Evolutionary conservation across 2,329 filamentous ascomycete species (phyloP).

Genomic region (Fusarium pseudograminearum): DNA sequence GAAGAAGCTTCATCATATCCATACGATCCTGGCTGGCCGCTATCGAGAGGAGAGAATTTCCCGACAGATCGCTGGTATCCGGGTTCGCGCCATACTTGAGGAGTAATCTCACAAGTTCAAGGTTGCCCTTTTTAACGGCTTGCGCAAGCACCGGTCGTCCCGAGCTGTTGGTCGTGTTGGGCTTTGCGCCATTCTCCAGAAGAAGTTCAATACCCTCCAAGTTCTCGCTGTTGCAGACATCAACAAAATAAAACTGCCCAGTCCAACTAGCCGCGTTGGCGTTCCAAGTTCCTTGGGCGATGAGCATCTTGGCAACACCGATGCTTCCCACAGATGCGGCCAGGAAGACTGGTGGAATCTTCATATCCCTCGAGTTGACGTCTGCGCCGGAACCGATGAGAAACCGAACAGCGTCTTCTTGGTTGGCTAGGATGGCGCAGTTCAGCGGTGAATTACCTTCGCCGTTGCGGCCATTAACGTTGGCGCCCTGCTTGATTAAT

Average conservation of each 20-base stretch:
- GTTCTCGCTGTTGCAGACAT: slow-evolving; percentile 46
- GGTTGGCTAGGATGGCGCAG: slow-evolving; percentile 51
- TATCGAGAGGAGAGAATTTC: slow-evolving; percentile 49
- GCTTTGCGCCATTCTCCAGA: slow-evolving; percentile 49
- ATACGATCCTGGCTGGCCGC: slow-evolving; percentile 46
- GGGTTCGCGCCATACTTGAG: slow-evolving; percentile 54
- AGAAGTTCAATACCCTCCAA: slow-evolving; percentile 48
- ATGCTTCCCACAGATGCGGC: slow-evolving; percentile 50
- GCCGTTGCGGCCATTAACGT: slow-evolving; percentile 54
- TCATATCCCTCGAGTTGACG: slow-evolving; percentile 37
- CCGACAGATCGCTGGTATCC: slow-evolving; percentile 48
- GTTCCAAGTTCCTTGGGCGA: slow-evolving; percentile 48
- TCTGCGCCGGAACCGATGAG: slow-evolving; percentile 52
- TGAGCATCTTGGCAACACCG: slow-evolving; percentile 46
- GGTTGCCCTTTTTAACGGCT: slow-evolving; percentile 46
- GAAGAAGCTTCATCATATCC: slow-evolving; percentile 52
- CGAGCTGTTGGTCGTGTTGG: slow-evolving; percentile 43
- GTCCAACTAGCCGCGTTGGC: slow-evolving; percentile 49
- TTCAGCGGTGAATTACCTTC: slow-evolving; percentile 52
- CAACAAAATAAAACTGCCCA: slow-evolving; percentile 50
- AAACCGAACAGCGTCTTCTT: slow-evolving; percentile 49
- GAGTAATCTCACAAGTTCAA: slow-evolving; percentile 48
- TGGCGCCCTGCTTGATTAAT: slow-evolving; percentile 52
- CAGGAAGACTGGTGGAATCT: slow-evolving; percentile 52
- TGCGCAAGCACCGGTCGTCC: slow-evolving; percentile 48